Base-by-base conservation (phyloP, 352 stramenopile species). In the Thalassiosira ordinaria region DNA sequence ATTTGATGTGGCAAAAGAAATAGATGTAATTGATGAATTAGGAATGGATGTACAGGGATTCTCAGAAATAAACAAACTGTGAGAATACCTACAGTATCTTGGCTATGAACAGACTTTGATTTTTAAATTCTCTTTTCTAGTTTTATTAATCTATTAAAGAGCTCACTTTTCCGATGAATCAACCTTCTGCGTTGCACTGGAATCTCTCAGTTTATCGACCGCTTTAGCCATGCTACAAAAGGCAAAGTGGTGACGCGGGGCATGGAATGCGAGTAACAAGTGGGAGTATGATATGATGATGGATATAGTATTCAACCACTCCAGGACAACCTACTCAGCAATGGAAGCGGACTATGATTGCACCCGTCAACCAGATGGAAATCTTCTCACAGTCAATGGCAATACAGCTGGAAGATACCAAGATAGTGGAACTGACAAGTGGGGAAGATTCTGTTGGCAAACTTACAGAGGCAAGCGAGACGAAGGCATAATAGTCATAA, bases 61-160 rank as follows among this genome's bases (percentile, higher is more conserved):
- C 14, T 62, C 44, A 5, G 72, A 80, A 39, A 74, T 44, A 8
- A 74, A 80, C n/a, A 74, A n/a, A 16, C 70, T n/a, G n/a, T n/a
- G n/a, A n/a, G n/a, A n/a, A n/a, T n/a, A n/a, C n/a, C n/a, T n/a
- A n/a, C n/a, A n/a, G n/a, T n/a, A n/a, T n/a, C n/a, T n/a, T n/a
- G n/a, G n/a, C n/a, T n/a, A n/a, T n/a, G n/a, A n/a, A n/a, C n/a
- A n/a, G n/a, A n/a, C n/a, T n/a, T n/a, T n/a, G n/a, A n/a, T n/a
- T n/a, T n/a, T n/a, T n/a, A n/a, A n/a, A n/a, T n/a, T n/a, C n/a
- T n/a, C n/a, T n/a, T n/a, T n/a, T n/a, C n/a, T n/a, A n/a, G n/a
- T n/a, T n/a, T n/a, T n/a, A n/a, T n/a, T n/a, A n/a, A n/a, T n/a
- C n/a, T n/a, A n/a, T n/a, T n/a, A n/a, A n/a, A n/a, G n/a, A n/a